Evolutionary conservation across 768 basidiomycete genomes (phyloP).

Genomic region (Kondoa subrosea): DNA sequence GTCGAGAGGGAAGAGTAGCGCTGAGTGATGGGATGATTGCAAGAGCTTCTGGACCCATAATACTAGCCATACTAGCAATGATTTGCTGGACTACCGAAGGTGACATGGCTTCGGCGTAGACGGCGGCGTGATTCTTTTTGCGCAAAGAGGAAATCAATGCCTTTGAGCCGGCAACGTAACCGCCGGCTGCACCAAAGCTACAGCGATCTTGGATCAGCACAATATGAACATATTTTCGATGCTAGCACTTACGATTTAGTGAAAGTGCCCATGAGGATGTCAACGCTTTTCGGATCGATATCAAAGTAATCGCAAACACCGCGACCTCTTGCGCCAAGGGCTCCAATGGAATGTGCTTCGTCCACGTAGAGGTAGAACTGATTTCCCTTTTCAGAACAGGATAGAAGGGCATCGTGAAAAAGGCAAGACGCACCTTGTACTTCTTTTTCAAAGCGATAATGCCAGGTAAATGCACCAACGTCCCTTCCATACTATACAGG

Average conservation of each 20-base stretch:
- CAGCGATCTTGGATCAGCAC: background rate
- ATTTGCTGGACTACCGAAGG: slow-evolving; percentile 84
- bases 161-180: slow-evolving; percentile 79
- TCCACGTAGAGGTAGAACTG: slow-evolving; percentile 93
- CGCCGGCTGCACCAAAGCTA: slow-evolving; percentile 77
- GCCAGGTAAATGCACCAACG: slow-evolving; percentile 62
- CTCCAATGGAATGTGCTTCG: slow-evolving; percentile 95
- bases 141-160: slow-evolving; percentile 64
- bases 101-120: slow-evolving; percentile 78
- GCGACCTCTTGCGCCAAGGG: slow-evolving; percentile 81
- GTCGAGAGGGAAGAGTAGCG: slow-evolving; percentile 44
- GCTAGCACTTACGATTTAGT: slow-evolving; percentile 40
- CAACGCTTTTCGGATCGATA: slow-evolving; percentile 59
- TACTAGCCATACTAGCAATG: slow-evolving; percentile 80
- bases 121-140: slow-evolving; percentile 52
- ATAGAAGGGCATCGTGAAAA: background rate
- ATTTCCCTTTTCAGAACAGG: too few relatives aligned
- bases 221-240: background rate
- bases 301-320: slow-evolving; percentile 91
- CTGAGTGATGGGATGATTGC: slow-evolving; percentile 24
- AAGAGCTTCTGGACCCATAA: slow-evolving; percentile 54
- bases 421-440: slow-evolving; percentile 57
- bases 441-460: slow-evolving; percentile 74
- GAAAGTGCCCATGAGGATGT: slow-evolving; percentile 96
- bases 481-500: slow-evolving; percentile 97